These are phyloP conservation scores for Ensete glaucum DNA, from an alignment of 176 grass and related monocot genomes.

Conservation along the genomic window DNA sequence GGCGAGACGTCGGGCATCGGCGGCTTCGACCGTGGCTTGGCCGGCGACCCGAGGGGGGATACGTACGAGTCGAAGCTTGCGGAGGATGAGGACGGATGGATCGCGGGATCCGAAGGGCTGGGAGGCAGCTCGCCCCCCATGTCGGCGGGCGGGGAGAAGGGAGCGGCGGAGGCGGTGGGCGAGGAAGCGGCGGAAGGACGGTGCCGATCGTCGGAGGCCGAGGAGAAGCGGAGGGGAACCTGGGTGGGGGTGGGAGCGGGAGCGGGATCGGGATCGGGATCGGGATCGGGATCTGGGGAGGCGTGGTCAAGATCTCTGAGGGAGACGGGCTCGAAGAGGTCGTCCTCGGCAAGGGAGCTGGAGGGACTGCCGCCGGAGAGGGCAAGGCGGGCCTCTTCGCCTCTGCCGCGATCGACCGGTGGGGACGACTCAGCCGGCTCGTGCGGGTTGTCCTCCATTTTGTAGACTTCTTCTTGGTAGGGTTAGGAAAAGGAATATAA, in stretches of 20 bases:
- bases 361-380: slow-evolving; percentile 14
- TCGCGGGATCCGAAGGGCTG: slow-evolving; percentile 6
- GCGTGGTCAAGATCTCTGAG: slow-evolving; percentile 25
- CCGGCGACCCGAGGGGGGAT: slow-evolving; percentile 6
- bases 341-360: slow-evolving; percentile 27
- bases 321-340: slow-evolving; percentile 35
- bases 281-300: background rate
- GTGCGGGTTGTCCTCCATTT: slow-evolving; percentile 61
- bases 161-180: slow-evolving; percentile 2
- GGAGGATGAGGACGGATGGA: slow-evolving; percentile 4
- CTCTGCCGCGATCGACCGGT: slow-evolving; percentile 6
- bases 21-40: slow-evolving; percentile 18
- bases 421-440: slow-evolving; percentile 17
- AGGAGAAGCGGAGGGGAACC: background rate
- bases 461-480: background rate
- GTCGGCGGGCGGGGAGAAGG: background rate
- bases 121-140: background rate
- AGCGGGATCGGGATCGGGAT: background rate
- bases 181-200: background rate
- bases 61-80: slow-evolving; percentile 4
- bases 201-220: slow-evolving; percentile 14
- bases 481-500: slow-evolving; percentile 5
- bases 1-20: slow-evolving; percentile 41
- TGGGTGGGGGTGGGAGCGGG: background rate
- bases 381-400: background rate